phyloP scores from a whole-genome alignment of 768 basidiomycete genomes.

The Hysterangium stoloniferum region DNA sequence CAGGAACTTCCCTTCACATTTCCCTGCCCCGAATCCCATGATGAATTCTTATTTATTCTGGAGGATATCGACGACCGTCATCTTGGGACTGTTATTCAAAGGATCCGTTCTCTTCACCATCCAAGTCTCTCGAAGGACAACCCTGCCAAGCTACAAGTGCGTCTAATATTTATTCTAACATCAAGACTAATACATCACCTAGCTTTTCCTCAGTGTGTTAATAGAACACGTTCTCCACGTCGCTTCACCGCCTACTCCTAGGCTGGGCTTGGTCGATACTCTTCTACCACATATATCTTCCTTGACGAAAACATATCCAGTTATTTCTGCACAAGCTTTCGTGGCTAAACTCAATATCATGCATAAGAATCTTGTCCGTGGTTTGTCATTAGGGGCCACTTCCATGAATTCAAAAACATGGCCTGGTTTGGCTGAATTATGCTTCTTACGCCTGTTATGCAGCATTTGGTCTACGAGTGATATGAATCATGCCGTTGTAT shows the following conservation, averaged over 20 bases:
- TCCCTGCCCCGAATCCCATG: slow-evolving; percentile 77
- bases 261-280: slow-evolving; percentile 49
- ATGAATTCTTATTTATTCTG: slow-evolving; percentile 82
- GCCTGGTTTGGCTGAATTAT: slow-evolving; percentile 79
- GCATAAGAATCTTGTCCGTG: slow-evolving; percentile 89
- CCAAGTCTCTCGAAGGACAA: slow-evolving; percentile 89
- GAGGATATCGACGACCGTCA: slow-evolving; percentile 64
- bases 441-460: slow-evolving; percentile 73
- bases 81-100: slow-evolving; percentile 73
- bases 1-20: slow-evolving; percentile 90
- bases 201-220: slow-evolving; percentile 71
- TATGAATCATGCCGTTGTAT: slow-evolving; percentile 81
- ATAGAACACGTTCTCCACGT: slow-evolving; percentile 84
- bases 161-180: slow-evolving; percentile 16
- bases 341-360: slow-evolving; percentile 78
- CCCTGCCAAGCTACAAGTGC: slow-evolving; percentile 85
- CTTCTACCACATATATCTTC: slow-evolving; percentile 74
- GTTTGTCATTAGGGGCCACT: slow-evolving; percentile 62
- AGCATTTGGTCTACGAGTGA: slow-evolving; percentile 91
- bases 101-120: slow-evolving; percentile 86
- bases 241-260: slow-evolving; percentile 54
- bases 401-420: slow-evolving; percentile 67
- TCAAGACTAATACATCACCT: slow-evolving; percentile 3
- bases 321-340: slow-evolving; percentile 70
- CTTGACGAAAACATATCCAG: slow-evolving; percentile 74